These are phyloP conservation scores for Aureobasidium sp. DNA, from an alignment of 2,329 filamentous ascomycete species.

Conservation along the genomic window DNA sequence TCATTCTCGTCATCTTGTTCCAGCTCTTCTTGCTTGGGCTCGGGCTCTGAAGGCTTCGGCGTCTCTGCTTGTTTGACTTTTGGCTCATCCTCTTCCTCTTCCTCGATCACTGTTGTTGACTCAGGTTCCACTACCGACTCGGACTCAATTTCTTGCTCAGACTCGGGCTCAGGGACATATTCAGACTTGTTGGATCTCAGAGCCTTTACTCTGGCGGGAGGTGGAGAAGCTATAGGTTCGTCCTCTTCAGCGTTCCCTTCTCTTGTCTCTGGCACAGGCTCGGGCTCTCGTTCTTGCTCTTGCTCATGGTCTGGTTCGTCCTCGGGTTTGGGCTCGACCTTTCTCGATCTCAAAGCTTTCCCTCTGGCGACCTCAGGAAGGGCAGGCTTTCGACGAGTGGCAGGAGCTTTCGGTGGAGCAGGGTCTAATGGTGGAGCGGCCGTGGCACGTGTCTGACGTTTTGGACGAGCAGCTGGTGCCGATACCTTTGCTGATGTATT, in stretches of 20 bases:
- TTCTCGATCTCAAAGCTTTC: neutral
- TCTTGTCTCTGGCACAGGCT: neutral
- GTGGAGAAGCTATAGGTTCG: neutral
- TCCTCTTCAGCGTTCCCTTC: neutral
- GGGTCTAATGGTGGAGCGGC: neutral
- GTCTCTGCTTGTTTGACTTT: neutral
- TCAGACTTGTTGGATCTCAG: neutral
- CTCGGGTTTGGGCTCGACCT: neutral
- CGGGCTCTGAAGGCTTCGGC: neutral
- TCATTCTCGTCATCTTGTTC: neutral
- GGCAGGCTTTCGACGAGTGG: conserved; percentile 1
- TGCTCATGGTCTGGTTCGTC: neutral
- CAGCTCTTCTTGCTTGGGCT: neutral
- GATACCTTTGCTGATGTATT: conserved; percentile 13
- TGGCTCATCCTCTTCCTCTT: neutral
- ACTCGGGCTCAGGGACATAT: neutral
- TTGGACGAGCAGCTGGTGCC: conserved; percentile 5
- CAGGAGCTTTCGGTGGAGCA: neutral
- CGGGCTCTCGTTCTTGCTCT: neutral
- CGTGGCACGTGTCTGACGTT: conserved; percentile 16
- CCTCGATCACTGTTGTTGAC: neutral
- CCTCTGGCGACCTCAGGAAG: neutral
- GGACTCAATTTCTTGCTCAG: neutral
- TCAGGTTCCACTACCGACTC: neutral
- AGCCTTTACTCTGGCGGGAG: neutral